Conservation (phyloP, 192 early-diverging fungal genomes). For the Endogone sp. region DNA sequence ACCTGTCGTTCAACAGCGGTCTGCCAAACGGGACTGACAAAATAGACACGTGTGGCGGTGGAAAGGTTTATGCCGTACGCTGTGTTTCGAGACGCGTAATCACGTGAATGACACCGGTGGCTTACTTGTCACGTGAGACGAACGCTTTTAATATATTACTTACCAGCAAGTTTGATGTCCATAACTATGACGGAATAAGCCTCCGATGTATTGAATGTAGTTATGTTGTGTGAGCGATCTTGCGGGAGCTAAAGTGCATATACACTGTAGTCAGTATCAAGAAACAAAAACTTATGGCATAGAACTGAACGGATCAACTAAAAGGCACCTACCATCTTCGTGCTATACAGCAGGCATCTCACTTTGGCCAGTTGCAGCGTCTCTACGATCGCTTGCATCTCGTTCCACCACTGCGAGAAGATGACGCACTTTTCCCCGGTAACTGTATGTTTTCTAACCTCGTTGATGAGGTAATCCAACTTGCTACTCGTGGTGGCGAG, state of each 20-base stretch:
- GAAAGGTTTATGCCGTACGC: conserved; percentile 80
- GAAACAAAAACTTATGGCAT: not conserved
- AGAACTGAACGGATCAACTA: not conserved
- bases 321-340: not conserved
- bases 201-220: conserved; percentile 60
- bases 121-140: not conserved
- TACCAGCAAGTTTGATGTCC: conserved; percentile 23
- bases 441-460: conserved; percentile 22
- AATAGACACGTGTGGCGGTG: conserved; percentile 66
- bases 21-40: conserved; percentile 72
- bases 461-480: conserved; percentile 47
- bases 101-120: conserved; percentile 33
- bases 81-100: conserved; percentile 39
- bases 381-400: conserved; percentile 49
- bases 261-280: not conserved
- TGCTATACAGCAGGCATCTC: conserved; percentile 43
- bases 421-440: conserved; percentile 56
- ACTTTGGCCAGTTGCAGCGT: conserved; percentile 46
- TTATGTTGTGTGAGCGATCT: conserved; percentile 43
- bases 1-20: conserved; percentile 52
- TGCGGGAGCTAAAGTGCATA: conserved; percentile 24
- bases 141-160: not conserved
- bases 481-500: conserved; percentile 49
- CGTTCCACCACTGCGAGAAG: conserved; percentile 47
- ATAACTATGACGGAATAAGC: conserved; percentile 48